Evolutionary conservation across 495 filamentous ascomycete species (phyloP).

Genomic region (Aspergillus mulundensis): DNA sequence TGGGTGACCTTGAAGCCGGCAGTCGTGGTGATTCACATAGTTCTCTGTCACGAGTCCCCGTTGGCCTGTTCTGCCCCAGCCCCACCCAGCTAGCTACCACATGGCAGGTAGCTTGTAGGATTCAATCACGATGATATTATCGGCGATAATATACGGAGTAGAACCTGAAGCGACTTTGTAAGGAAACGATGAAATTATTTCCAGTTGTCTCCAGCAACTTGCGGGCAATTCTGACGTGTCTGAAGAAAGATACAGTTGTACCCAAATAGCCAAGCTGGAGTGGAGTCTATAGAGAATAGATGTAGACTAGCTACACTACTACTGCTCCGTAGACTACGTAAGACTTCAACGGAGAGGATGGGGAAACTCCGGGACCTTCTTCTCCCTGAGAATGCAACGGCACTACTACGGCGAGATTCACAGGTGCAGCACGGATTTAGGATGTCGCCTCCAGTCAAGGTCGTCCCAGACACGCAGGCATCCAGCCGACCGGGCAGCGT

Average conservation of each 20-base stretch:
- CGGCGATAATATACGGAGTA: neutral
- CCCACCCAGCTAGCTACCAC: constrained; percentile 10
- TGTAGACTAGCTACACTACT: neutral
- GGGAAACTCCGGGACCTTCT: constrained; percentile 8
- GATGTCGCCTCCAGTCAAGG: constrained; percentile 6
- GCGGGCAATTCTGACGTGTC: neutral
- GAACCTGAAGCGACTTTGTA: neutral
- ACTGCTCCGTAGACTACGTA: neutral
- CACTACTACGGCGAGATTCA: constrained; percentile 1
- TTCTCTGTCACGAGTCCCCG: neutral
- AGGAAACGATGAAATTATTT: neutral
- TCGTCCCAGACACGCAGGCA: constrained; percentile 4
- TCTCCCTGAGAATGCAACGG: neutral
- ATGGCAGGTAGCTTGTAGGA: constrained; percentile 12
- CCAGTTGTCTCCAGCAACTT: neutral
- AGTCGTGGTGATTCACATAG: constrained; percentile 2
- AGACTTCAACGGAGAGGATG: constrained; percentile 6
- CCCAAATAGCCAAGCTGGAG: neutral
- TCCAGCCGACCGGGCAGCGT: constrained; percentile 22
- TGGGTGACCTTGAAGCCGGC: constrained; percentile 9
- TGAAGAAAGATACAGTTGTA: neutral
- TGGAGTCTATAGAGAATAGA: neutral
- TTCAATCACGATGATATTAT: neutral
- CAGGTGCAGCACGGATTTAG: neutral
- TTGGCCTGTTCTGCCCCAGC: constrained; percentile 7